These are phyloP conservation scores for Carpinus viminea DNA, from an alignment of 306 rosid species.

Conservation along the genomic window DNA sequence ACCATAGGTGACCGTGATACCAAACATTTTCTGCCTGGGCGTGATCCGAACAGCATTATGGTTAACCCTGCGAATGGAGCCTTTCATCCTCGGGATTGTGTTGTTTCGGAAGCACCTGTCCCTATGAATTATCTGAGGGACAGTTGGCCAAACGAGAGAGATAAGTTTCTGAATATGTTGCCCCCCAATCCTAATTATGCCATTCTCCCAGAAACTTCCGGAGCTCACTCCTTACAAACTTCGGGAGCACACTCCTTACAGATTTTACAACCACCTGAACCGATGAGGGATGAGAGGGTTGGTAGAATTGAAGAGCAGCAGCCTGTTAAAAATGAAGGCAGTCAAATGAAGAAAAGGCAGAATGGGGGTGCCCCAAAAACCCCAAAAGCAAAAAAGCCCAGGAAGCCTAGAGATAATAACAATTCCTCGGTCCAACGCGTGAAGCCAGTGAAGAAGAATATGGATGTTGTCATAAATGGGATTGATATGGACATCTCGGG, in stretches of 20 bases:
- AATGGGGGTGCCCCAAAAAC: slow-evolving; percentile 59
- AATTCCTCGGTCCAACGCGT: slow-evolving; percentile 60
- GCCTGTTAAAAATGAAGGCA: slow-evolving; percentile 54
- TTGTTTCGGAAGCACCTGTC: slow-evolving; percentile 53
- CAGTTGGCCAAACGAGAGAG: slow-evolving; percentile 72
- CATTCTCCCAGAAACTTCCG: slow-evolving; percentile 71
- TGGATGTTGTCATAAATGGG: slow-evolving; percentile 83
- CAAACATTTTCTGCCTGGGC: slow-evolving; percentile 68
- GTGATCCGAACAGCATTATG: slow-evolving; percentile 56
- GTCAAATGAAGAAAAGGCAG: slow-evolving; percentile 70
- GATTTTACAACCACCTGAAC: slow-evolving; percentile 52
- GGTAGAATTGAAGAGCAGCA: slow-evolving; percentile 62
- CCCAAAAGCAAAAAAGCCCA: slow-evolving; percentile 78
- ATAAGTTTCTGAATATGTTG: slow-evolving; percentile 67
- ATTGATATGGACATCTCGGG: slow-evolving; percentile 80
- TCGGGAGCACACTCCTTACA: slow-evolving; percentile 65
- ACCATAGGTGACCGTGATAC: slow-evolving; percentile 75
- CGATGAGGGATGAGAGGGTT: slow-evolving; percentile 62
- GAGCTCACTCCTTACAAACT: slow-evolving; percentile 48
- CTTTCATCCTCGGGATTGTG: slow-evolving; percentile 65
- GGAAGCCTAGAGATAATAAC: slow-evolving; percentile 67
- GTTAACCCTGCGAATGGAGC: slow-evolving; percentile 50
- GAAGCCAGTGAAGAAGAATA: slow-evolving; percentile 70
- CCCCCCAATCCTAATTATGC: slow-evolving; percentile 62
- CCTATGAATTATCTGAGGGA: slow-evolving; percentile 72